A percentile compares a stretch with the other conserved stretches of the same genome.
Evolutionary conservation across 352 stramenopile species (phyloP).

Genomic region (Globisporangium sylvaticum): DNA sequence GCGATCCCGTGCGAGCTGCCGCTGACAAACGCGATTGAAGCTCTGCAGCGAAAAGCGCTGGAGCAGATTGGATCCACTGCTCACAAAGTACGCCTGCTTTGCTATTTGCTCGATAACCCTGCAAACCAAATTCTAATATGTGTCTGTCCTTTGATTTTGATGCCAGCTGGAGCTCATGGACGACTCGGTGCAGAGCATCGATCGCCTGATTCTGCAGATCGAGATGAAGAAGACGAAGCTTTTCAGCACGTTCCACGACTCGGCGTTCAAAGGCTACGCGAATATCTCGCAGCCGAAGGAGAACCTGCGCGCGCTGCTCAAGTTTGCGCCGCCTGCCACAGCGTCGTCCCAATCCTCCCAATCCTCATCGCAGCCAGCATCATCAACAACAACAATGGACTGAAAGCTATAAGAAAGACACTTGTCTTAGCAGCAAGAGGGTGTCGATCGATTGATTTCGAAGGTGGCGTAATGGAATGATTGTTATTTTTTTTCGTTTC

Average conservation of each 20-base stretch:
- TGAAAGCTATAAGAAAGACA: neutral
- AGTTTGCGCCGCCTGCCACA: constrained; percentile 13
- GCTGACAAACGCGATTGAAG: constrained; percentile 40
- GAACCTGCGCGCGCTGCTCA: constrained; percentile 55
- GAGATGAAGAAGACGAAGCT: constrained; percentile 67
- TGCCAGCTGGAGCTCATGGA: constrained; percentile 50
- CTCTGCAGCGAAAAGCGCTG: constrained; percentile 43
- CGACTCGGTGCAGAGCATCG: constrained; percentile 59
- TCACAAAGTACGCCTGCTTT: constrained; percentile 26
- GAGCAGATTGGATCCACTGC: constrained; percentile 39
- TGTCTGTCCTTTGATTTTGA: neutral
- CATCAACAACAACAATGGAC: neutral
- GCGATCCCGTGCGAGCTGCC: constrained; percentile 33
- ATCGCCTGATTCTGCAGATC: constrained; percentile 58
- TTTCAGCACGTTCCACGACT: constrained; percentile 70
- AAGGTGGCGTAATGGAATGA: neutral
- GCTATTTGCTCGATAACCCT: neutral
- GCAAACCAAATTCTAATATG: neutral
- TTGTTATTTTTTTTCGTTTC: neutral
- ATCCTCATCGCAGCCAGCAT: neutral
- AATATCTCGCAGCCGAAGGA: constrained; percentile 66
- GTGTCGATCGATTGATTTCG: neutral
- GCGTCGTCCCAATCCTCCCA: neutral
- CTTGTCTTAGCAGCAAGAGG: neutral
- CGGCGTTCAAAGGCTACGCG: constrained; percentile 72